These are phyloP conservation scores for Eucalyptus grandis DNA, from an alignment of 345 rosid genomes.

Conservation along the genomic window DNA sequence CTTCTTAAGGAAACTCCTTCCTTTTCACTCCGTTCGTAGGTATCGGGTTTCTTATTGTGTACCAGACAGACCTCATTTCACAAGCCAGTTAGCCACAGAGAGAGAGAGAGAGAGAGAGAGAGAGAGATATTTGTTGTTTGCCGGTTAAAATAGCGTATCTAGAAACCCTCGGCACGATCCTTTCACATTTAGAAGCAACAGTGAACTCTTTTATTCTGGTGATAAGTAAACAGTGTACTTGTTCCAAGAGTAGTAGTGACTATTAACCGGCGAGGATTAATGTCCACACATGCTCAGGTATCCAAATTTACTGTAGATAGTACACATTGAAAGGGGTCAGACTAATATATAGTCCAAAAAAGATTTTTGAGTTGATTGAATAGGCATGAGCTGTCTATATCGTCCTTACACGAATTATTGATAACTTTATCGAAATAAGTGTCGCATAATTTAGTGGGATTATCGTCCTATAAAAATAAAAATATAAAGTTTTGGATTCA, in stretches of 20 bases:
- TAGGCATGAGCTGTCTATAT: neutral
- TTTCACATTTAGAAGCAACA: neutral
- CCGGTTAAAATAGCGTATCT: neutral
- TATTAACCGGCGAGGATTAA: neutral
- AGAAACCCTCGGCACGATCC: neutral
- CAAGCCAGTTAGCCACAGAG: neutral
- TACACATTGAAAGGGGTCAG: neutral
- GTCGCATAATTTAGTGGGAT: neutral
- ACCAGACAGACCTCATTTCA: neutral
- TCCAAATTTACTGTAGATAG: neutral
- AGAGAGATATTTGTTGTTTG: neutral
- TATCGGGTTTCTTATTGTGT: neutral
- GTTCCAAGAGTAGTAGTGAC: neutral
- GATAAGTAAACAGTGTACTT: neutral
- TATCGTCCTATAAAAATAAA: neutral
- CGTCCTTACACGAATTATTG: fast-evolving
- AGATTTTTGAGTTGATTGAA: neutral
- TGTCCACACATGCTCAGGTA: neutral
- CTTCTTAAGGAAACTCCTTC: neutral
- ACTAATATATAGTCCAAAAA: neutral
- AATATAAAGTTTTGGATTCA: neutral
- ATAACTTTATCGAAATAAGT: neutral
- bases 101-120: neutral
- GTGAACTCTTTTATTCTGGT: neutral
- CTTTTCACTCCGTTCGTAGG: neutral